These are phyloP conservation scores for Pythium phragmiticola DNA, from an alignment of 352 stramenopile genomes.

Conservation along the genomic window DNA sequence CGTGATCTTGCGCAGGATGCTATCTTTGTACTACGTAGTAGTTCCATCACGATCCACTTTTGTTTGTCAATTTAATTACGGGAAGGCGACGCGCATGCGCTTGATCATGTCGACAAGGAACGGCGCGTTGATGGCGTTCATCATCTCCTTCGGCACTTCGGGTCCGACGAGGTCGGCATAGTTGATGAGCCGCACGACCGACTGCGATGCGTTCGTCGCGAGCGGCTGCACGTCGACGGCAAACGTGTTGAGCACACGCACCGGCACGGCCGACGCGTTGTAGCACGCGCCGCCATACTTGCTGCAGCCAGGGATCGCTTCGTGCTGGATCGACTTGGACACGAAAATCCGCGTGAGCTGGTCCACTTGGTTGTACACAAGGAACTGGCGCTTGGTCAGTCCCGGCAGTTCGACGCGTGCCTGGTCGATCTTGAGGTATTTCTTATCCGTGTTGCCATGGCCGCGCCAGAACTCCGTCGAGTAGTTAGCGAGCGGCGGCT, in stretches of 20 bases:
- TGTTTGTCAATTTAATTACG: slow-evolving; percentile 4
- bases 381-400: slow-evolving; percentile 23
- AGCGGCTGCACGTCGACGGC: slow-evolving; percentile 22
- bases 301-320: slow-evolving; percentile 17
- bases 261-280: slow-evolving; percentile 14
- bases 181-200: slow-evolving; percentile 27
- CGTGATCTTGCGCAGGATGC: too few species aligned
- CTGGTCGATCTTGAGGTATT: slow-evolving; percentile 29
- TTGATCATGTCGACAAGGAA: slow-evolving; percentile 31
- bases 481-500: slow-evolving; percentile 30
- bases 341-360: slow-evolving; percentile 25
- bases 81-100: slow-evolving; percentile 27
- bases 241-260: slow-evolving; percentile 26
- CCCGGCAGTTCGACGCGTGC: slow-evolving; percentile 24
- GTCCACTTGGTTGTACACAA: slow-evolving; percentile 32
- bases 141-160: slow-evolving; percentile 9
- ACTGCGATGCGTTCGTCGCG: slow-evolving; percentile 18
- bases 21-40: too few species aligned
- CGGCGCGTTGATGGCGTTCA: slow-evolving; percentile 24
- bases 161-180: slow-evolving; percentile 21
- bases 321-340: slow-evolving; percentile 27
- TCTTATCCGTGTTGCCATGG: slow-evolving; percentile 26
- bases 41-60: not conserved
- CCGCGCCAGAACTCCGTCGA: slow-evolving; percentile 28
- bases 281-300: slow-evolving; percentile 19